Percentiles rank a stretch among this genome's conserved stretches.
Conservation (phyloP, 1,284 basidiomycete genomes). For the Xerocomus nothofagi region DNA sequence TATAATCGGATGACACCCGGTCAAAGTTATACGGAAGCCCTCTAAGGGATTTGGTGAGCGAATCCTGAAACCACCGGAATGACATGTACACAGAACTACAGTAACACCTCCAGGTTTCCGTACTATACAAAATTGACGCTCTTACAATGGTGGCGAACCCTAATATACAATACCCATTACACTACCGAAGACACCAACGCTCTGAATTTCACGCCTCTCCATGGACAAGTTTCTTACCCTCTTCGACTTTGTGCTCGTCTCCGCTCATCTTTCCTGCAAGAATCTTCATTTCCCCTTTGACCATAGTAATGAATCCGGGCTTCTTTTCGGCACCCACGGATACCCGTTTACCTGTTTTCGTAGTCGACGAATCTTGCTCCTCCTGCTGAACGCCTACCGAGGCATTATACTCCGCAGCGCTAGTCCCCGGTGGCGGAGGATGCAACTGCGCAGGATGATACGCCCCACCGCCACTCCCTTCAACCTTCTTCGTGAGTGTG, state of each 20-base stretch:
- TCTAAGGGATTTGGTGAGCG: not conserved
- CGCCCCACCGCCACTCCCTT: slow-evolving; percentile 14
- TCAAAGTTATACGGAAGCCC: not conserved
- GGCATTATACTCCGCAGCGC: slow-evolving; percentile 18
- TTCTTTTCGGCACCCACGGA: slow-evolving; percentile 27
- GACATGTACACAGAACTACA: not conserved
- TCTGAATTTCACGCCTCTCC: slow-evolving; percentile 21
- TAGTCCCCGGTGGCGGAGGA: slow-evolving; percentile 24
- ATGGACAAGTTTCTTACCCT: slow-evolving; percentile 38
- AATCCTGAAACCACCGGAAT: not conserved
- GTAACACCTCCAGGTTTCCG: slow-evolving; percentile 3
- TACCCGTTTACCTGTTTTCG: not conserved
- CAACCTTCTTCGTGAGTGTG: not conserved
- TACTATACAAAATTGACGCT: slow-evolving; percentile 9
- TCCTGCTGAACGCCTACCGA: not conserved
- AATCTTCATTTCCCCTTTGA: slow-evolving; percentile 48
- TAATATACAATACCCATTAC: slow-evolving; percentile 8
- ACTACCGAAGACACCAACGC: not conserved
- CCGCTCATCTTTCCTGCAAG: slow-evolving; percentile 45
- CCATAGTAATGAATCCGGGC: slow-evolving; percentile 42
- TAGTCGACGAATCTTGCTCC: not conserved
- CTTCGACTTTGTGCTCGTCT: slow-evolving; percentile 42
- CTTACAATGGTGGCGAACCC: not conserved
- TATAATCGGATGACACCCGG: not conserved
- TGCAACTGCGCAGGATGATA: slow-evolving; percentile 34